A percentile compares a stretch with the other conserved stretches of the same genome.
Conservation (phyloP, 257 asterid species). For the Primulina eburnea region DNA sequence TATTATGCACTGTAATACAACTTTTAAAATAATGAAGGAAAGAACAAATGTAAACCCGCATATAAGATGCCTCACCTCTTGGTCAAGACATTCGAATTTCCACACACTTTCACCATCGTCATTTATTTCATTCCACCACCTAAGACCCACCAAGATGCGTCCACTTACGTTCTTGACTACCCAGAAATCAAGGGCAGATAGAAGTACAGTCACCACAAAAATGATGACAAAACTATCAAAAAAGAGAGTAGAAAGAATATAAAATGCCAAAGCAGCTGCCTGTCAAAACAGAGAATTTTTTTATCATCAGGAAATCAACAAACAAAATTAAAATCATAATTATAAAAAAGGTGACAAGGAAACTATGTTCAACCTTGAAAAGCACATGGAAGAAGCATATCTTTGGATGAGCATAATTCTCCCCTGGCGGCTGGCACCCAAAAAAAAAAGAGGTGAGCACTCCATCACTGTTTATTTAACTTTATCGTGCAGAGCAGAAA, state of each 20-base stretch:
- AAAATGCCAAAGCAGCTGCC: conserved; percentile 94
- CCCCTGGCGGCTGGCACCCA: conserved; percentile 67
- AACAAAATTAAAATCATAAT: background rate
- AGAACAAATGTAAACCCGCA: background rate
- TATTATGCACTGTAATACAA: background rate
- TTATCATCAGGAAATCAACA: conserved; percentile 20
- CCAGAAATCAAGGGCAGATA: conserved; percentile 96
- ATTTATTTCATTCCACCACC: conserved; percentile 98
- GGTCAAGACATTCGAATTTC: conserved; percentile 86
- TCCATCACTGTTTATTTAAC: conserved; percentile 6
- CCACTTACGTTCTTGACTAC: conserved; percentile 98
- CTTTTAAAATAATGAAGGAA: background rate
- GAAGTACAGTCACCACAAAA: conserved; percentile 85
- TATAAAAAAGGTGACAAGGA: conserved; percentile 7
- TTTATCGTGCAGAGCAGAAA: background rate
- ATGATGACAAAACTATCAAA: conserved; percentile 84
- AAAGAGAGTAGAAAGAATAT: conserved; percentile 86
- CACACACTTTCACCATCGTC: conserved; percentile 90
- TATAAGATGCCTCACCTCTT: conserved; percentile 43
- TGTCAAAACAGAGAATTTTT: conserved; percentile 33
- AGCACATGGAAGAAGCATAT: conserved; percentile 92
- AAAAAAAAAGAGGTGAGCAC: conserved; percentile 17
- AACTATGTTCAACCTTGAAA: conserved; percentile 61
- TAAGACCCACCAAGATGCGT: conserved; percentile 89
- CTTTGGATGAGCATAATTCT: conserved; percentile 83